Evolutionary conservation across 257 asterid species (phyloP).

Genomic region (Jacaranda mimosifolia): DNA sequence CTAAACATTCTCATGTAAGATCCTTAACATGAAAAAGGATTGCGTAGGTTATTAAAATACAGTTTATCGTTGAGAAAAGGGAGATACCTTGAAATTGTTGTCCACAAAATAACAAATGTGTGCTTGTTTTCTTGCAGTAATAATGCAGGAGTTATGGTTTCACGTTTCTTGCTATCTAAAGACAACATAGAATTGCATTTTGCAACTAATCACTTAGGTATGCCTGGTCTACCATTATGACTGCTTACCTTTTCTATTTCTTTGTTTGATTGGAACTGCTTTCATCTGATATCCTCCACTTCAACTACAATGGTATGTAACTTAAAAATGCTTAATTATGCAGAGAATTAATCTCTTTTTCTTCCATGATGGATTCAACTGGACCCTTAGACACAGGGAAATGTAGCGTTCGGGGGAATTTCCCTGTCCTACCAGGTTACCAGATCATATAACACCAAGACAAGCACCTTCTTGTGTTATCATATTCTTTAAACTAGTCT

Average conservation of each 20-base stretch:
- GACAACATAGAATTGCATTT: conserved; percentile 77
- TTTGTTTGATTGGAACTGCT: neutral
- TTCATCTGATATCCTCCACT: too few relatives aligned
- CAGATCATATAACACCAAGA: too few relatives aligned
- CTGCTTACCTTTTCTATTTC: too few relatives aligned
- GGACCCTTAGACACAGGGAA: too few relatives aligned
- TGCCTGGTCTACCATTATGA: neutral
- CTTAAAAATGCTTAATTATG: too few relatives aligned
- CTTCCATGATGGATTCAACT: too few relatives aligned
- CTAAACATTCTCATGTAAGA: conserved; percentile 70
- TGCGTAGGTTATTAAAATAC: neutral
- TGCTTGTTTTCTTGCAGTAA: conserved; percentile 44
- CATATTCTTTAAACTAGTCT: too few relatives aligned
- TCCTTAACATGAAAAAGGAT: neutral
- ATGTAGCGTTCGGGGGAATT: too few relatives aligned
- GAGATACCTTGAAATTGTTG: neutral
- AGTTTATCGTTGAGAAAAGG: neutral
- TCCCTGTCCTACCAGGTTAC: too few relatives aligned
- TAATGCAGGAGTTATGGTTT: conserved; percentile 83
- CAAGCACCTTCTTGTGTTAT: too few relatives aligned
- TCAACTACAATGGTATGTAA: neutral
- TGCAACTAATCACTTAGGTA: conserved; percentile 81
- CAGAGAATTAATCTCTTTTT: too few relatives aligned
- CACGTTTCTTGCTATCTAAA: conserved; percentile 64
- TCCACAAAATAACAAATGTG: conserved; percentile 21